These are phyloP conservation scores for Huntiella abstrusa DNA, from an alignment of 2,329 filamentous ascomycete species.

Conservation along the genomic window DNA sequence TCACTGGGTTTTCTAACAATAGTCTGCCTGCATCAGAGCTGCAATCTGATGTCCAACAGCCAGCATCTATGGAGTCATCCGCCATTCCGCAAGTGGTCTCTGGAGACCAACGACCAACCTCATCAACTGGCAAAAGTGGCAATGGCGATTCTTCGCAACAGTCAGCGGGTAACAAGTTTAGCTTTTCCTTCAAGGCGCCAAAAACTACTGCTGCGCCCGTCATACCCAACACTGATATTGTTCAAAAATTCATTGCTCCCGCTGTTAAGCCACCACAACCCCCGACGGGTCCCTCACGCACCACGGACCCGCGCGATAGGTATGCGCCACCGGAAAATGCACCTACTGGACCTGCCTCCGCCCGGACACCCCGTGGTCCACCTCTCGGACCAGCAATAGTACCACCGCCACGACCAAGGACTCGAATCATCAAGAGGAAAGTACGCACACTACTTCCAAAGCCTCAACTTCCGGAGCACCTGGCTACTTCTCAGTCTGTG, in stretches of 20 bases:
- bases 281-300: slow-evolving; percentile 16
- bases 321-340: slow-evolving; percentile 28
- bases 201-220: slow-evolving; percentile 24
- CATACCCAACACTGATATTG: slow-evolving; percentile 45
- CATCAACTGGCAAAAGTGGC: no score
- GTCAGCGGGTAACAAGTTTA: slow-evolving; percentile 41
- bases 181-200: slow-evolving; percentile 70
- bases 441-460: slow-evolving; percentile 53
- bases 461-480: slow-evolving; percentile 51
- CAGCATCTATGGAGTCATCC: no score
- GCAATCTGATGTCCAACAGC: no score
- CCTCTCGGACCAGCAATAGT: slow-evolving; percentile 1
- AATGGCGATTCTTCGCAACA: background rate
- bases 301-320: slow-evolving; percentile 18
- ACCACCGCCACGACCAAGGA: slow-evolving; percentile 26
- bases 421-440: slow-evolving; percentile 46
- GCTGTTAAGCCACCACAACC: slow-evolving; percentile 22
- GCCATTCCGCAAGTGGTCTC: no score
- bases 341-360: slow-evolving; percentile 35
- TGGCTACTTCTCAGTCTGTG: slow-evolving; percentile 66
- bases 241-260: slow-evolving; percentile 45
- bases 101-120: no score
- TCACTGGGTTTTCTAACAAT: no score
- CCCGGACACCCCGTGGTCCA: slow-evolving; percentile 18
- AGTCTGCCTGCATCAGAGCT: no score